These are phyloP conservation scores for Podospora anserina DNA, from an alignment of 495 filamentous ascomycete genomes.

Conservation along the genomic window DNA sequence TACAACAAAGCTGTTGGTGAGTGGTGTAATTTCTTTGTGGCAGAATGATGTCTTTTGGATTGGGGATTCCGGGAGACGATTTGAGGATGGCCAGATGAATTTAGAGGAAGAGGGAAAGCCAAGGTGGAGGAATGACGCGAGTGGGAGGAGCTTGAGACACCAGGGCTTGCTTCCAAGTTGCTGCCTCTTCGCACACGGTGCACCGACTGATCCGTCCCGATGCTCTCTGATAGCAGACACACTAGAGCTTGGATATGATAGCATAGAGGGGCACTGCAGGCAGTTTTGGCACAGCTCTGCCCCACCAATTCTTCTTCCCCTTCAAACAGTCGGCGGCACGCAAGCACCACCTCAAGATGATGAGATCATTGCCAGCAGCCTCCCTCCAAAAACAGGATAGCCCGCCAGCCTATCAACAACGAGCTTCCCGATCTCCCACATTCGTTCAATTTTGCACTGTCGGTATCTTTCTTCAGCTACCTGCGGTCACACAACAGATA, in stretches of 20 bases:
- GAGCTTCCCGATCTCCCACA: not conserved
- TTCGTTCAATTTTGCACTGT: not conserved
- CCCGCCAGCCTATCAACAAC: not conserved
- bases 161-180: not conserved
- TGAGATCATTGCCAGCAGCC: not conserved
- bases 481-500: not conserved
- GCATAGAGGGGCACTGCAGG: not conserved
- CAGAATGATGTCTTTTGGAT: not conserved
- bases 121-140: not conserved
- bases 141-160: not conserved
- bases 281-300: not conserved
- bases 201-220: not conserved
- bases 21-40: not conserved
- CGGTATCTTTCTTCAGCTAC: not conserved
- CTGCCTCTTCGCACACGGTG: not conserved
- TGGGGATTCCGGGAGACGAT: not conserved
- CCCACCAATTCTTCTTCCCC: not conserved
- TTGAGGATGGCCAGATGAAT: not conserved
- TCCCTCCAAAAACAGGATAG: not conserved
- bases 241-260: not conserved
- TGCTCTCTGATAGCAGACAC: not conserved
- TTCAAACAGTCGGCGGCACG: not conserved
- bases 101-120: not conserved
- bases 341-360: not conserved
- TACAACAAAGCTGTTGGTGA: not conserved